These are phyloP conservation scores for Diplodia corticola DNA, from an alignment of 2,329 filamentous ascomycete species.

Conservation along the genomic window DNA sequence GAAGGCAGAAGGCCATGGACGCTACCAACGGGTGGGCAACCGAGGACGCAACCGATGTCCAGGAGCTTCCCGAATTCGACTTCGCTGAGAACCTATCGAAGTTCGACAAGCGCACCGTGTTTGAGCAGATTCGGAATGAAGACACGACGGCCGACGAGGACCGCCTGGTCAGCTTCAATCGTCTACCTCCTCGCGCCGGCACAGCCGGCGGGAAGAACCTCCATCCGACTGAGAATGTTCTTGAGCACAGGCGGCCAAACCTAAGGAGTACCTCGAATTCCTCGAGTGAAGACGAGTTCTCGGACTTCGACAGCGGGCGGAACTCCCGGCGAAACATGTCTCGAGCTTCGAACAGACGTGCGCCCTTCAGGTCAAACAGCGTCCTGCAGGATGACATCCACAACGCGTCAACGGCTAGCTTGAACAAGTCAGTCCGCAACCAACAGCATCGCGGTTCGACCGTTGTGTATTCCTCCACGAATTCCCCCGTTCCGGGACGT, in stretches of 20 bases:
- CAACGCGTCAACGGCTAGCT: slow-evolving; percentile 32
- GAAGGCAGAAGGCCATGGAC: slow-evolving; percentile 53
- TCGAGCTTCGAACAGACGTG: slow-evolving; percentile 41
- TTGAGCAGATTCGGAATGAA: slow-evolving; percentile 86
- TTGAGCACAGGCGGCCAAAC: slow-evolving; percentile 56
- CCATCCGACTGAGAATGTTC: slow-evolving; percentile 87
- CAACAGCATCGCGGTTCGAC: slow-evolving; percentile 20
- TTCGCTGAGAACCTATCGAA: slow-evolving; percentile 87
- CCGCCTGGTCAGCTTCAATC: slow-evolving; percentile 88
- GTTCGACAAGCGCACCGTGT: slow-evolving; percentile 90
- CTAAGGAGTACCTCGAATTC: slow-evolving; percentile 36
- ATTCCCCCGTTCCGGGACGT: slow-evolving; percentile 34
- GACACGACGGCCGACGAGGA: slow-evolving; percentile 87
- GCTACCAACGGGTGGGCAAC: slow-evolving; percentile 87
- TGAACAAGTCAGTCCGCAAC: slow-evolving; percentile 15
- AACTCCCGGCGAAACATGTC: slow-evolving; percentile 43
- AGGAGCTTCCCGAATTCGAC: slow-evolving; percentile 92
- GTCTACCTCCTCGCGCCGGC: slow-evolving; percentile 52
- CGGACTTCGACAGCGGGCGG: slow-evolving; percentile 40
- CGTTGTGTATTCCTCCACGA: slow-evolving; percentile 34
- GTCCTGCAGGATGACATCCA: slow-evolving; percentile 40
- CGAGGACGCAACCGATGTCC: slow-evolving; percentile 91
- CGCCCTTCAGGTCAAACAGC: slow-evolving; percentile 43
- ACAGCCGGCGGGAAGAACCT: slow-evolving; percentile 76
- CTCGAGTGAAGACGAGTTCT: slow-evolving; percentile 36